Evolutionary conservation across 192 early-diverging fungal species (phyloP).

Genomic region (Borealophlyctis nickersoniae): DNA sequence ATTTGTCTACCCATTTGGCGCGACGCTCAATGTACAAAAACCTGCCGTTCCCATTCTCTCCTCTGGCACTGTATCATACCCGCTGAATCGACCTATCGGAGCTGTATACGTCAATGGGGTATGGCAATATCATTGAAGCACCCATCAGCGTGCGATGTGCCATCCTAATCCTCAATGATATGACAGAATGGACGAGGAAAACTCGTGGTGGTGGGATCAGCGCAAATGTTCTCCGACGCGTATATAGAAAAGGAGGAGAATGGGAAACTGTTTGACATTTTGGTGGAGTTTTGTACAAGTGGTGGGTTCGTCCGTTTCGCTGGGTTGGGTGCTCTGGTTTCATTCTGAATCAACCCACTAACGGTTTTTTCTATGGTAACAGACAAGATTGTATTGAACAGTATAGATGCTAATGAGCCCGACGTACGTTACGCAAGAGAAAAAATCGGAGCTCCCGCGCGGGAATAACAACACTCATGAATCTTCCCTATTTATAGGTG

Average conservation of each 20-base stretch:
- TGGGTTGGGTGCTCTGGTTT: too few species aligned
- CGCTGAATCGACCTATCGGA: constrained; percentile 56
- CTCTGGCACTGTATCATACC: constrained; percentile 59
- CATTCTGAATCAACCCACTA: too few species aligned
- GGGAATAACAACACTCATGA: too few species aligned
- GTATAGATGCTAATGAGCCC: constrained; percentile 62
- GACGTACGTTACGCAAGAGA: too few species aligned
- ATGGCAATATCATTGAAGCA: too few species aligned
- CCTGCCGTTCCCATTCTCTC: constrained; percentile 58
- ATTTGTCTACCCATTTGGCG: constrained; percentile 62
- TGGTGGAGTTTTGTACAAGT: constrained; percentile 52
- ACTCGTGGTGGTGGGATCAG: constrained; percentile 51
- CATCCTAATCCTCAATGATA: background rate
- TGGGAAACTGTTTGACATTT: constrained; percentile 56
- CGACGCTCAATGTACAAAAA: constrained; percentile 62
- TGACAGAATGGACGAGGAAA: constrained; percentile 45
- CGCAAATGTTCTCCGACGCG: constrained; percentile 56
- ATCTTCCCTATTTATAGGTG: too few species aligned
- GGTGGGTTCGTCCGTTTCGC: too few species aligned
- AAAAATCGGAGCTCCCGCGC: too few species aligned
- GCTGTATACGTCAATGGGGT: constrained; percentile 49
- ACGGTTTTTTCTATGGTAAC: constrained; percentile 11
- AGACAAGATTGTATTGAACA: constrained; percentile 56
- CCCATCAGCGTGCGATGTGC: too few species aligned
- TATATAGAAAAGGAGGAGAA: constrained; percentile 68